Conservation (phyloP, 768 basidiomycete genomes). For the Symmetrospora coprosmae region DNA sequence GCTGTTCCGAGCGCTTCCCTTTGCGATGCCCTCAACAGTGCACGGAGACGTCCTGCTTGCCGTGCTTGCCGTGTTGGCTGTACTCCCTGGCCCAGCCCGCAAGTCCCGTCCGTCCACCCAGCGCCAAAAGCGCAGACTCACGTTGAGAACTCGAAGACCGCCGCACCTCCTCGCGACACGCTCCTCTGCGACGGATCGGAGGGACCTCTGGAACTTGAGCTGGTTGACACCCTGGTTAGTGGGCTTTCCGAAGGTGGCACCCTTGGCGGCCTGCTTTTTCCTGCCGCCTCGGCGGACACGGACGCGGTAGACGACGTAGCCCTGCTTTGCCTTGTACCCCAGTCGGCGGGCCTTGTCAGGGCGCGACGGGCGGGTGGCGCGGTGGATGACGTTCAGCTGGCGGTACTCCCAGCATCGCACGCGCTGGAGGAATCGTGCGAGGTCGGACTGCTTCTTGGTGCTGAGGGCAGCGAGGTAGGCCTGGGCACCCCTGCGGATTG, state of each 20-base stretch:
- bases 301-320: slow-evolving; percentile 92
- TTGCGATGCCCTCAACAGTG: too few relatives aligned
- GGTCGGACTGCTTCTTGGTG: slow-evolving; percentile 97
- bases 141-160: slow-evolving; percentile 83
- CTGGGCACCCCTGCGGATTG: slow-evolving; percentile 25
- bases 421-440: slow-evolving; percentile 91
- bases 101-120: too few relatives aligned
- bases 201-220: slow-evolving; percentile 87
- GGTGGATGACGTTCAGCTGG: slow-evolving; percentile 94
- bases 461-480: slow-evolving; percentile 90
- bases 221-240: slow-evolving; percentile 99
- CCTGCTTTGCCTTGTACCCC: slow-evolving; percentile 99
- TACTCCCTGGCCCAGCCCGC: too few relatives aligned
- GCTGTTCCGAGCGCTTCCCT: too few relatives aligned
- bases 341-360: slow-evolving; percentile 98
- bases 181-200: slow-evolving; percentile 90
- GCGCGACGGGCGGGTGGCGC: slow-evolving; percentile 91
- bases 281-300: slow-evolving; percentile 96
- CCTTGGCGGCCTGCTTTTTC: slow-evolving; percentile 97
- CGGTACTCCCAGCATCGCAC: slow-evolving; percentile 57
- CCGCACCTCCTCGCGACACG: slow-evolving; percentile 92
- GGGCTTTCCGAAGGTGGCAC: slow-evolving; percentile 98
- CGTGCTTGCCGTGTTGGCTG: too few relatives aligned
- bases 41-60: not conserved
- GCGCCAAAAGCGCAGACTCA: slow-evolving; percentile 28